Evolutionary conservation across 371 early-diverging fungal species (phyloP), one percentile per base, ranked within the genome.

Genomic region (Haplosporangium sp.): DNA sequence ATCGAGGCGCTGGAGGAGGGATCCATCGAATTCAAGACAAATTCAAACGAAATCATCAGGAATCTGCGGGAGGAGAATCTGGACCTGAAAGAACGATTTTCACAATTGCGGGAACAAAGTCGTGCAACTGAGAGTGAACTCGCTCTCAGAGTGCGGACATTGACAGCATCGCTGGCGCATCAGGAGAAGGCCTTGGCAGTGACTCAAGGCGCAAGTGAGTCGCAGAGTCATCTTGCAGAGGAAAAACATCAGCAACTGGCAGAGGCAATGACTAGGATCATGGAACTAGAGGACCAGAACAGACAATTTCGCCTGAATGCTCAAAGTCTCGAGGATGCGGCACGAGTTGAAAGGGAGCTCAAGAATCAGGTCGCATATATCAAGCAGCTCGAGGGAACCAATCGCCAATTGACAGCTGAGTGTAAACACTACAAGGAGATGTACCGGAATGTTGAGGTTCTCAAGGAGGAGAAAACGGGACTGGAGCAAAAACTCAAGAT

Each of bases 391-490:
- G 80, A 79, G 21, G 47, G 82, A 82, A 58, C 83, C 52, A 83
- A 80, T 23, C 42, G 63, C 36, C 71, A 80, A 29, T 46, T 83
- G 51, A 61, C 58, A 21, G 43, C 70, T 0, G 80, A 84, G 13
- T 73, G 82, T 36, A 74, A 69, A 20, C 83, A 83, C 46, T 77
- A 67, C 58, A 77, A 81, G 45, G 73, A 81, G 41, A 66, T 80
- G 59, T 77, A 80, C 50, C 65, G 79, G 51, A 83, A 83, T 55
- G 70, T 73, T 3, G 82, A 83, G 54, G 65, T 77, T 0, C 68
- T 80, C 38, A 75, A 67, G 51, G 84, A 82, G 29, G 67, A 80
- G 43, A 83, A 81, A 55, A 42, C 59, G 16, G 69, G 48, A 18
- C 47, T 84, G 43, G 56, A 76, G 43, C 67, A 75, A 23, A 64